phyloP scores from a whole-genome alignment of 1,284 basidiomycete genomes.

The Caloboletus firmus region DNA sequence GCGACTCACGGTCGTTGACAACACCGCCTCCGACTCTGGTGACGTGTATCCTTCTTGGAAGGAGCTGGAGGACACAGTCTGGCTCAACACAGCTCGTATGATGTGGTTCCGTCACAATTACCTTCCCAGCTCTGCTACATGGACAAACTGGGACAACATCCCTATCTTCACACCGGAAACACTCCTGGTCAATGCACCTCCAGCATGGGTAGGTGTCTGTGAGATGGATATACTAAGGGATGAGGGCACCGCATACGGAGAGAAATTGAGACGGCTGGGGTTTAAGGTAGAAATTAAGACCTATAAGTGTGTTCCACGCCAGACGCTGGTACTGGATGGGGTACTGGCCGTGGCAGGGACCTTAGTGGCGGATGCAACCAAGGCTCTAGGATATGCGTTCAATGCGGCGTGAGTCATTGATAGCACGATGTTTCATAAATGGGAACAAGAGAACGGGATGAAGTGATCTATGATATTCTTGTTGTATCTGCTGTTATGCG shows the following conservation, averaged over 20 bases:
- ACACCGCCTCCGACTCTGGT: conserved; percentile 48
- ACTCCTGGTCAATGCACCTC: conserved; percentile 50
- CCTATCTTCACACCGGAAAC: conserved; percentile 65
- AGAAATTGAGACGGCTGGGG: conserved; percentile 56
- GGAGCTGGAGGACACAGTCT: conserved; percentile 57
- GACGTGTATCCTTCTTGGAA: conserved; percentile 52
- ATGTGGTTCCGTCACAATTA: conserved; percentile 71
- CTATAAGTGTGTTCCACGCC: conserved; percentile 64
- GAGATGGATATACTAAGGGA: conserved; percentile 68
- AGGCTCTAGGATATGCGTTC: conserved; percentile 49
- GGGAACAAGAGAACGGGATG: not conserved
- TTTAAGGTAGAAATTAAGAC: conserved; percentile 54
- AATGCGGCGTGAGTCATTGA: conserved; percentile 3
- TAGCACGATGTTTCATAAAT: not conserved
- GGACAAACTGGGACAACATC: conserved; percentile 66
- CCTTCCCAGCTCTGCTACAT: conserved; percentile 58
- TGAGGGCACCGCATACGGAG: conserved; percentile 65
- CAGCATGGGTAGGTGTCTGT: conserved; percentile 61
- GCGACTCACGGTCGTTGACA: conserved; percentile 53
- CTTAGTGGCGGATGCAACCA: conserved; percentile 55
- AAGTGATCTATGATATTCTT: conserved; percentile 23
- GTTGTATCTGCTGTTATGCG: conserved; percentile 38
- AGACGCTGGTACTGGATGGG: conserved; percentile 71
- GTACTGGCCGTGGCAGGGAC: conserved; percentile 51
- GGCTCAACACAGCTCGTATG: conserved; percentile 65